phyloP scores from a whole-genome alignment of 1,139 yeast species.

The Candida anutae region DNA sequence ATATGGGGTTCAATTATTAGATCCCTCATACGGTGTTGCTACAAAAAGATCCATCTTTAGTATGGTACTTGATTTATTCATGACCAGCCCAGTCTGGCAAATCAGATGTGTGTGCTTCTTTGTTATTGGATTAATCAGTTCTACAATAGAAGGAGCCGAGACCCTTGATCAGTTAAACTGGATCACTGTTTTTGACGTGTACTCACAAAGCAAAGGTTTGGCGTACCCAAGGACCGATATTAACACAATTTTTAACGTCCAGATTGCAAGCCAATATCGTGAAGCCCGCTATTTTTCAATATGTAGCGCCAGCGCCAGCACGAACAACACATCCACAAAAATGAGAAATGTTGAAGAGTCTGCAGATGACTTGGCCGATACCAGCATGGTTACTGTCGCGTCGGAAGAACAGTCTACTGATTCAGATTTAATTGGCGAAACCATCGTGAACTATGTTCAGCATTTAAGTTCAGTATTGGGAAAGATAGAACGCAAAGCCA shows the following conservation, averaged over 20 bases:
- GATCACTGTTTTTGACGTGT: slow-evolving; percentile 52
- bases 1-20: slow-evolving; percentile 61
- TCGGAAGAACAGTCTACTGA: slow-evolving; percentile 1
- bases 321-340: slow-evolving; percentile 3
- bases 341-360: slow-evolving; percentile 2
- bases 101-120: slow-evolving; percentile 72
- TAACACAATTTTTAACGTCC: slow-evolving; percentile 16
- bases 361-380: not conserved
- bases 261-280: slow-evolving; percentile 23
- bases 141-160: slow-evolving; percentile 74
- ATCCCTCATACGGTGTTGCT: slow-evolving; percentile 47
- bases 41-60: slow-evolving; percentile 38
- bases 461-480: slow-evolving; percentile 58
- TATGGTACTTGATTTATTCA: slow-evolving; percentile 36
- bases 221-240: slow-evolving; percentile 38
- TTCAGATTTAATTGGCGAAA: slow-evolving; percentile 17
- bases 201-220: slow-evolving; percentile 47
- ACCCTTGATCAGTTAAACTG: slow-evolving; percentile 79
- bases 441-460: slow-evolving; percentile 42
- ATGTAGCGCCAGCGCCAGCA: slow-evolving; percentile 13
- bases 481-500: slow-evolving; percentile 60
- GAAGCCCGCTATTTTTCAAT: slow-evolving; percentile 23
- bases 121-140: slow-evolving; percentile 67
- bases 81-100: slow-evolving; percentile 49
- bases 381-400: not conserved